Base-by-base conservation (phyloP, 1,284 basidiomycete genomes). In the Kwoniella shivajii region DNA sequence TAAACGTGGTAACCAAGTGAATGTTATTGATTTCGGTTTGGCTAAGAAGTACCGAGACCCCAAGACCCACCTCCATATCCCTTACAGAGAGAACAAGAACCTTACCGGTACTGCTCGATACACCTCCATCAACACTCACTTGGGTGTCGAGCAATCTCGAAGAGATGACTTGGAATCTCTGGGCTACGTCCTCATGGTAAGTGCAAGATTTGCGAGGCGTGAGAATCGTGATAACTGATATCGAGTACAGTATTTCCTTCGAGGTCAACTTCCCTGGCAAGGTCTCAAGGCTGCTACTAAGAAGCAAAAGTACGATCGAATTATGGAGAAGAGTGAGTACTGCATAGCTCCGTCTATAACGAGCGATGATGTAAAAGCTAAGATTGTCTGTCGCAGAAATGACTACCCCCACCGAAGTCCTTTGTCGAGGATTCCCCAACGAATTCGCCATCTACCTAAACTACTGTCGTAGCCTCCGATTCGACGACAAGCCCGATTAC, bases 41-140 rank as follows among this genome's bases (percentile, higher is more conserved):
- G 95, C 96, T 42, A 99, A 99, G 84, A 98, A 98, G 83, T 99
- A 96, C 85, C 86, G 96, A 60, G 95, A 99, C 82, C 94, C 95
- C 41, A 98, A 97, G 86, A 99, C 96, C 54, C 95, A 99, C 78
- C 85, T 98, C 42, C 96, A 99, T 79, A 99, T 99, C 68, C 95
- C 95, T 3, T 99, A 99, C 85, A 86, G 95, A 71, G 96, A 99
- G 86, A 98, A 99, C 86, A 98, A 99, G 89, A 99, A 98, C 78
- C 80, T 99, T 69, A 99, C 95, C 1, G 96, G 96, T 64, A 99
- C 96, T 24, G 96, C 95, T 61, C 90, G 95, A 56, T 99, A 99
- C 84, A 99, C 95, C 1, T 97, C 93, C 27, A 98, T 99, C 83
- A 99, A 99, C 82, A 99, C 95, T 44, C 96, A 99, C 76, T 80